These are phyloP conservation scores for Gracilaria gracilis DNA, from an alignment of 23 red algal species.

Conservation along the genomic window DNA sequence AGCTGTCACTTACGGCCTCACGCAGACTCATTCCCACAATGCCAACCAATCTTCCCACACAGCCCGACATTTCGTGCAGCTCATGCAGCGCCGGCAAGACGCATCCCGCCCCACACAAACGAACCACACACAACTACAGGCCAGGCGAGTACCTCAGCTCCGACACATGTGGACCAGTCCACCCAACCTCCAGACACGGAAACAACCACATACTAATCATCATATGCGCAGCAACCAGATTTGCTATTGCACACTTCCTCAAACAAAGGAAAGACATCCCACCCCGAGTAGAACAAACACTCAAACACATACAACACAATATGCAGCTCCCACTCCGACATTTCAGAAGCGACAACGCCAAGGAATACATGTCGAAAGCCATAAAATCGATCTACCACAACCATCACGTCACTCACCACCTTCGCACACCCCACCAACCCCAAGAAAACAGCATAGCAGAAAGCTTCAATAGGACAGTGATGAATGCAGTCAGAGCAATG, in stretches of 20 bases:
- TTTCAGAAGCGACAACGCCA: slow-evolving; percentile 22
- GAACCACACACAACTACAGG: background rate
- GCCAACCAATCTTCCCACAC: background rate
- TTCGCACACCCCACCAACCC: slow-evolving; percentile 1
- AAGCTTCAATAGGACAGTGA: slow-evolving; percentile 10
- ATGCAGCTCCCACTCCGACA: background rate
- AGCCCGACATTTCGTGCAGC: too few relatives aligned
- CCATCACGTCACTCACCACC: background rate
- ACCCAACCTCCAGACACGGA: background rate
- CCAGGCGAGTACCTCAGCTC: background rate
- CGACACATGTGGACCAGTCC: slow-evolving; percentile 2
- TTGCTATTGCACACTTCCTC: slow-evolving; percentile 4
- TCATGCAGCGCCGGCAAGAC: background rate
- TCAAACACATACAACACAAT: background rate
- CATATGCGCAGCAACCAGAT: background rate
- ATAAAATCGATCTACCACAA: background rate
- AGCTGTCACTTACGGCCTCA: too few relatives aligned
- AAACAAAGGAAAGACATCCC: slow-evolving; percentile 13
- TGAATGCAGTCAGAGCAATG: background rate
- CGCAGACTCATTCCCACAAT: too few relatives aligned
- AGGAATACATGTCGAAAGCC: slow-evolving; percentile 18
- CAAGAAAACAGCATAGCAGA: slow-evolving; percentile 39
- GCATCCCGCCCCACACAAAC: background rate
- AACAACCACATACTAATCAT: slow-evolving; percentile 22
- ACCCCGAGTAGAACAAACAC: background rate